A percentile compares a stretch with the other conserved stretches of the same genome.
Conservation (phyloP, 1,284 basidiomycete genomes). For the Phellinidium pouzarii region DNA sequence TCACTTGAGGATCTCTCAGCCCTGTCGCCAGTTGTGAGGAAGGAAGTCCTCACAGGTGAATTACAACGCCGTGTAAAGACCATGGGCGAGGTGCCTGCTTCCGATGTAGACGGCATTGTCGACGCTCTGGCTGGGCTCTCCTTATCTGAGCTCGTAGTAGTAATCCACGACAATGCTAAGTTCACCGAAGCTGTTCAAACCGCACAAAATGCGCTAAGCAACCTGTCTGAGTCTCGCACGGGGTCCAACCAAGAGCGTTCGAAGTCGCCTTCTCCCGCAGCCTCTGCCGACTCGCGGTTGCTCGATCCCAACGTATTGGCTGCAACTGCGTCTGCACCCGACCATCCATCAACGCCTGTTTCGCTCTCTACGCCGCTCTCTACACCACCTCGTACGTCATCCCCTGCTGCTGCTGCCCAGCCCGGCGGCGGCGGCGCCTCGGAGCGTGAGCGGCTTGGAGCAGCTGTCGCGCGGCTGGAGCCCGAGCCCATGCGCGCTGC, state of each 20-base stretch:
- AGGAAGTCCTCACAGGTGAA: constrained; percentile 78
- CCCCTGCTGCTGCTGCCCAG: constrained; percentile 34
- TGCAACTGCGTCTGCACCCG: constrained; percentile 73
- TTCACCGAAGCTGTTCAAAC: constrained; percentile 56
- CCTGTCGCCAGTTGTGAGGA: constrained; percentile 75
- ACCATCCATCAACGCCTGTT: constrained; percentile 76
- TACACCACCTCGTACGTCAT: constrained; percentile 74
- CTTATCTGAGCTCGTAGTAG: constrained; percentile 67
- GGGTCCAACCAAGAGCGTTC: constrained; percentile 32
- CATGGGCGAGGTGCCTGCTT: constrained; percentile 41
- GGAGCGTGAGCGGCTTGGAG: constrained; percentile 70
- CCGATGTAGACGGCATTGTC: constrained; percentile 60
- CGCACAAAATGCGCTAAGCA: constrained; percentile 34
- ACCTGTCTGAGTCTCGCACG: constrained; percentile 33
- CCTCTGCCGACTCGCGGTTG: constrained; percentile 57
- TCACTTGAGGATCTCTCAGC: constrained; percentile 74
- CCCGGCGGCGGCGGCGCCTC: constrained; percentile 12
- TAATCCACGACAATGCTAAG: constrained; percentile 61
- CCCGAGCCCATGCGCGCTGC: constrained; percentile 36
- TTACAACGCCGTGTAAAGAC: constrained; percentile 65
- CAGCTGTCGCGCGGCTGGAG: constrained; percentile 60
- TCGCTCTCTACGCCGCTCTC: constrained; percentile 65
- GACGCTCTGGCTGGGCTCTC: constrained; percentile 61
- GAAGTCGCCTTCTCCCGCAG: constrained; percentile 38
- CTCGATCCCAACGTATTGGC: constrained; percentile 53